Evolutionary conservation across 495 filamentous ascomycete species (phyloP).

Genomic region (Cairneyella variabilis): DNA sequence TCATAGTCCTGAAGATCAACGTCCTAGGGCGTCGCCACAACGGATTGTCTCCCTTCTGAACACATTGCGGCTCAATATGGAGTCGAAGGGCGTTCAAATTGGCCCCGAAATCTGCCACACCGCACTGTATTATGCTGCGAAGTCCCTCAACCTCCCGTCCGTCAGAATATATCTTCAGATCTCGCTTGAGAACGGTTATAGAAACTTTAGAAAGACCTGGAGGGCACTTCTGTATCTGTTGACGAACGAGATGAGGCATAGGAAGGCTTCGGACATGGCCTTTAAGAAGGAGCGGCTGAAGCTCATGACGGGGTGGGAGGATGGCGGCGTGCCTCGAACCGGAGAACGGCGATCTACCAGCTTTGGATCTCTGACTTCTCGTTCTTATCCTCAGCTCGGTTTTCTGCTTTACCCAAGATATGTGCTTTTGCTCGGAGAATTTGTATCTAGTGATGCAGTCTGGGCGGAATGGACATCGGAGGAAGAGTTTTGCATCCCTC

Average conservation of each 20-base stretch:
- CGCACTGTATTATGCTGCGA: constrained; percentile 18
- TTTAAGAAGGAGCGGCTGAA: neutral
- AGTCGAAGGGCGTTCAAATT: constrained; percentile 12
- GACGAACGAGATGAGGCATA: neutral
- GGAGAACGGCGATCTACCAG: neutral
- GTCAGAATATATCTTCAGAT: constrained; percentile 10
- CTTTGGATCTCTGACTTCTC: neutral
- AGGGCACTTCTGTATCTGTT: neutral
- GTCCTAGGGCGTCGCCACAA: neutral
- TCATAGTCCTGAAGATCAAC: neutral
- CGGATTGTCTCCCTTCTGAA: constrained; percentile 16
- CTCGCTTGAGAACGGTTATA: neutral
- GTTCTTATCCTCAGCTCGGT: neutral
- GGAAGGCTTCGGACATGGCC: neutral
- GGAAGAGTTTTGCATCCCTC: neutral
- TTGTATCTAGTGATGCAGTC: constrained; percentile 1
- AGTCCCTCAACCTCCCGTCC: neutral
- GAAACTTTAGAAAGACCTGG: neutral
- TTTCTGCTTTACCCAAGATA: constrained; percentile 4
- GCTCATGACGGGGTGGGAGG: constrained; percentile 6
- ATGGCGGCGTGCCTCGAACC: neutral
- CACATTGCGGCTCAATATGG: constrained; percentile 11
- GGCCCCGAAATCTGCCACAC: constrained; percentile 4
- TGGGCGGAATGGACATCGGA: constrained; percentile 2
- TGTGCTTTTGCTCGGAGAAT: constrained; percentile 8